These are phyloP conservation scores for Erodium trifolium DNA, from an alignment of 441 rosid species.

Conservation along the genomic window DNA sequence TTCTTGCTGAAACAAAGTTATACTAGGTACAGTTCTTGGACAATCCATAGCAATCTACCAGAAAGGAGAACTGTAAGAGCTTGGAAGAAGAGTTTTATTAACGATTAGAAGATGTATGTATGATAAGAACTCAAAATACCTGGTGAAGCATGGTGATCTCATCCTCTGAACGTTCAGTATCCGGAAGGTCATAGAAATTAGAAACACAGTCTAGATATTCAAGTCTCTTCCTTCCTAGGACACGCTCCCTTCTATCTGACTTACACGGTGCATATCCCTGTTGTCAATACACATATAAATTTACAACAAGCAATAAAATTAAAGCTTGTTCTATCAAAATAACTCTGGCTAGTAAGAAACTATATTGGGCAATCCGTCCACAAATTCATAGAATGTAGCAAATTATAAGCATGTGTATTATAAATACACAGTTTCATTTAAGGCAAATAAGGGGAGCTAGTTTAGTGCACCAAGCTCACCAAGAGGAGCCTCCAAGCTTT, in stretches of 20 bases:
- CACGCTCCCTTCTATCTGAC: slow-evolving; percentile 98
- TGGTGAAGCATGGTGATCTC: slow-evolving; percentile 97
- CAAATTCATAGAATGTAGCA: too few species aligned
- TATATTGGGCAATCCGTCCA: neutral
- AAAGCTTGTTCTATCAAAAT: slow-evolving; percentile 19
- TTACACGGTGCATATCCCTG: slow-evolving; percentile 99
- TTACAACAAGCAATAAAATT: slow-evolving; percentile 20
- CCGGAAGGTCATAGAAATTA: slow-evolving; percentile 88
- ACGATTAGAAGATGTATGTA: slow-evolving; percentile 9
- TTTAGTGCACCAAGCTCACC: slow-evolving; percentile 41
- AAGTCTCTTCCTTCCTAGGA: slow-evolving; percentile 74
- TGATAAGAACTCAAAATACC: slow-evolving; percentile 31
- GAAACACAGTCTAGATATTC: slow-evolving; percentile 94
- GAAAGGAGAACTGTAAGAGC: slow-evolving; percentile 18
- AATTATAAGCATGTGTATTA: too few species aligned
- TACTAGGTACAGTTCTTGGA: slow-evolving; percentile 96
- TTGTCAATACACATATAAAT: slow-evolving; percentile 68
- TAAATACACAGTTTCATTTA: too few species aligned
- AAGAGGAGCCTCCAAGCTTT: slow-evolving; percentile 88
- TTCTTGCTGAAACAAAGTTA: slow-evolving; percentile 82
- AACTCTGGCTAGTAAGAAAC: slow-evolving; percentile 1
- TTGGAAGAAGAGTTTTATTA: neutral
- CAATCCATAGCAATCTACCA: slow-evolving; percentile 93
- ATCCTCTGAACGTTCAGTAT: slow-evolving; percentile 89
- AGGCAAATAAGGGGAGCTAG: neutral